Percentiles rank a stretch among this genome's conserved stretches.
These are phyloP conservation scores for Neurospora sp. DNA, from an alignment of 2,329 filamentous ascomycete genomes.

Conservation along the genomic window DNA sequence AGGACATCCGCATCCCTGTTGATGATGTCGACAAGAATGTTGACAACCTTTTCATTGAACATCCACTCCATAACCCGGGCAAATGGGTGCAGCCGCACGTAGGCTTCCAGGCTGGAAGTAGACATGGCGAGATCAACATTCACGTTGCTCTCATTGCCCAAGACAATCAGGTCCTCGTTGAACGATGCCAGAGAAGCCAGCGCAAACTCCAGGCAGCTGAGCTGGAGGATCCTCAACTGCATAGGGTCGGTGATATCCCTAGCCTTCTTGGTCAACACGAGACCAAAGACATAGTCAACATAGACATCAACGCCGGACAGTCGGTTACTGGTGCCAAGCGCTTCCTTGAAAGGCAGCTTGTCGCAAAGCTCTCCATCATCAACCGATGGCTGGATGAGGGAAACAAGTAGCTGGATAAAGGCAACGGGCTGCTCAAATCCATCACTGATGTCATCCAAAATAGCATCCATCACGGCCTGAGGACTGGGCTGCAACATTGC, in stretches of 20 bases:
- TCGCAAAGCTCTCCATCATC: slow-evolving; percentile 58
- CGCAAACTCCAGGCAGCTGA: slow-evolving; percentile 77
- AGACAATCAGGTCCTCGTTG: slow-evolving; percentile 84
- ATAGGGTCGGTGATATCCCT: slow-evolving; percentile 55
- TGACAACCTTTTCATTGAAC: slow-evolving; percentile 84
- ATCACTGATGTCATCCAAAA: slow-evolving; percentile 63
- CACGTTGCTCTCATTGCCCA: slow-evolving; percentile 70
- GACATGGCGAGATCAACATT: slow-evolving; percentile 65
- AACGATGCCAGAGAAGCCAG: slow-evolving; percentile 71
- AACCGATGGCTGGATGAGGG: slow-evolving; percentile 57
- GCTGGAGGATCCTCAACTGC: slow-evolving; percentile 64
- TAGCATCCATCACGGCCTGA: slow-evolving; percentile 43
- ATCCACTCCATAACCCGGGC: slow-evolving; percentile 96
- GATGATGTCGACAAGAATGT: slow-evolving; percentile 65
- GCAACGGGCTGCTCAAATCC: slow-evolving; percentile 80
- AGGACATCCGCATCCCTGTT: slow-evolving; percentile 68
- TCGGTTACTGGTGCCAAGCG: slow-evolving; percentile 65
- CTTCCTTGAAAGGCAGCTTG: slow-evolving; percentile 75
- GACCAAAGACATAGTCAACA: slow-evolving; percentile 79
- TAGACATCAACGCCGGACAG: slow-evolving; percentile 81
- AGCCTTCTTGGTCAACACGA: slow-evolving; percentile 60
- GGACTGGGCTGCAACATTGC: slow-evolving; percentile 23
- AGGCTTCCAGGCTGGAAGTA: slow-evolving; percentile 64
- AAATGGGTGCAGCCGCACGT: slow-evolving; percentile 85
- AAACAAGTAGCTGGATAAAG: slow-evolving; percentile 67